Percentiles rank a stretch among this genome's conserved stretches.
These are phyloP conservation scores for Durio zibethinus DNA, from an alignment of 345 rosid genomes.

Conservation along the genomic window DNA sequence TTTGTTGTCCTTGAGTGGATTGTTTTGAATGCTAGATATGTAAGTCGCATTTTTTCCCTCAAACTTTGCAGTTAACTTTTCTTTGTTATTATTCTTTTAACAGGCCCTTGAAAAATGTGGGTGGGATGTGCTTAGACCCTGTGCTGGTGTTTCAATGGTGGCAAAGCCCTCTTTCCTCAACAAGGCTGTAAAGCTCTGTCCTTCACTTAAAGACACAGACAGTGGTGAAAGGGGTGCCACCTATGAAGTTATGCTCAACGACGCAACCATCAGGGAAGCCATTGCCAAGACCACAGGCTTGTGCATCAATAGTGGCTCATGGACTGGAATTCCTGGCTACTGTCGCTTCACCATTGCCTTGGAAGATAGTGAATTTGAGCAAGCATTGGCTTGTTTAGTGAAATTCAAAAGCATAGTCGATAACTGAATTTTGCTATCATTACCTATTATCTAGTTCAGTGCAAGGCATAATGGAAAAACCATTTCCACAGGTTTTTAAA, in stretches of 20 bases:
- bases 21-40: neutral
- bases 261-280: slow-evolving; percentile 69
- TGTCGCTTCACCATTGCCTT: slow-evolving; percentile 82
- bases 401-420: slow-evolving; percentile 44
- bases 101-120: slow-evolving; percentile 74
- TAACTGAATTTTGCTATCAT: slow-evolving; percentile 7
- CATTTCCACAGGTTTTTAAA: neutral
- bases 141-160: slow-evolving; percentile 77
- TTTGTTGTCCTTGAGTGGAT: neutral
- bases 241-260: slow-evolving; percentile 49
- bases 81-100: neutral
- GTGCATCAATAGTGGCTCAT: slow-evolving; percentile 73
- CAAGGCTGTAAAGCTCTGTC: slow-evolving; percentile 45
- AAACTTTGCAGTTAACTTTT: neutral
- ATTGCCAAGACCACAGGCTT: slow-evolving; percentile 64
- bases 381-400: slow-evolving; percentile 58
- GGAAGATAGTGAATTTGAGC: slow-evolving; percentile 68
- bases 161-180: slow-evolving; percentile 76
- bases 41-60: neutral
- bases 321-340: slow-evolving; percentile 91
- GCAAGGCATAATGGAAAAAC: neutral
- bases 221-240: neutral
- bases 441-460: neutral
- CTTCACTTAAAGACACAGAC: slow-evolving; percentile 17
- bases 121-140: slow-evolving; percentile 74